Percentiles rank a stretch among this genome's conserved stretches.
phyloP scores from a whole-genome alignment of 495 filamentous ascomycete species.

The Aspergillus conjunctus region DNA sequence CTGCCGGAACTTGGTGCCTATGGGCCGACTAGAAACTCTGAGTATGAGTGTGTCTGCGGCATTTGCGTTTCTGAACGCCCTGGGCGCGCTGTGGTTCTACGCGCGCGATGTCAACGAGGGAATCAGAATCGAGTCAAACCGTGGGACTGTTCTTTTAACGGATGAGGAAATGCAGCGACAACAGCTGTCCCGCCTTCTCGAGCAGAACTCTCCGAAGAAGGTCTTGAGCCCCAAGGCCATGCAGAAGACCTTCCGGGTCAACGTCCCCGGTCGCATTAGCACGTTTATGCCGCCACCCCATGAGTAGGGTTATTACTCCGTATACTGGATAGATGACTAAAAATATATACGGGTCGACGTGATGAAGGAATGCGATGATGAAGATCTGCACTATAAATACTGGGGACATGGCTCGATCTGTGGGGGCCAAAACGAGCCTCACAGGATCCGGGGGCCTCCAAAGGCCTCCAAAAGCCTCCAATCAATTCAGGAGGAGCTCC shows the following conservation, averaged over 20 bases:
- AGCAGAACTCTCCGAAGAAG: slow-evolving; percentile 25
- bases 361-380: slow-evolving; percentile 1
- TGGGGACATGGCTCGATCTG: neutral
- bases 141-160: slow-evolving; percentile 31
- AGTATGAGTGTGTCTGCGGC: slow-evolving; percentile 31
- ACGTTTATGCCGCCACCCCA: slow-evolving; percentile 13
- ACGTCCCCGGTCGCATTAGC: slow-evolving; percentile 27
- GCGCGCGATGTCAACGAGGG: slow-evolving; percentile 19
- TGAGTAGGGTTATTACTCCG: slow-evolving; percentile 17
- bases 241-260: slow-evolving; percentile 40
- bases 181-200: slow-evolving; percentile 37
- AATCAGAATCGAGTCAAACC: slow-evolving; percentile 10
- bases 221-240: slow-evolving; percentile 27
- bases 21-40: slow-evolving; percentile 27
- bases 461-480: neutral
- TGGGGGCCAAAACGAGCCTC: neutral
- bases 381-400: slow-evolving; percentile 17
- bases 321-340: neutral
- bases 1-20: slow-evolving; percentile 30
- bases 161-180: slow-evolving; percentile 45
- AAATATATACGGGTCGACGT: neutral
- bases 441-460: neutral
- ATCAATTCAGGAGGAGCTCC: neutral
- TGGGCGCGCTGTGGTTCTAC: slow-evolving; percentile 32
- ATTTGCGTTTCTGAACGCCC: slow-evolving; percentile 31